Evolutionary conservation across 2,329 filamentous ascomycete genomes (phyloP), one percentile per base, ranked within the genome.

Genomic region (Ophiocordyceps camponoti-saundersi): DNA sequence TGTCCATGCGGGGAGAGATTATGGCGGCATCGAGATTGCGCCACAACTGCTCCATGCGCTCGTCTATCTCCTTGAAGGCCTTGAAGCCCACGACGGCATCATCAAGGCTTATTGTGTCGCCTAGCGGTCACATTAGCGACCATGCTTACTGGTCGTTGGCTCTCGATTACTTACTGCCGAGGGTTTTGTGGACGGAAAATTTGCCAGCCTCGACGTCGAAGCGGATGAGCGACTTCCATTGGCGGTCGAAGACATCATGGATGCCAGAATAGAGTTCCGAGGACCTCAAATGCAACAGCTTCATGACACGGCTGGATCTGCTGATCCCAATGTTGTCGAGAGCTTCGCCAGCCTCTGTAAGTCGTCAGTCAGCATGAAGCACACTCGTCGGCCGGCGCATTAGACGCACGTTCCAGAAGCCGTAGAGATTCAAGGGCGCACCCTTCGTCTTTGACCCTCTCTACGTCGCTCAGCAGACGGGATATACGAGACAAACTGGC

Each of bases 161-260:
- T 12, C 16, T 0, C 22, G 44, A 15, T n/a, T 36, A 5, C 61
- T 44, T 60, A 79, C 77, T 69, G 59, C 74, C 59, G 23, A 69
- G 63, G 18, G 62, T 63, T 13, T 72, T 65, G 23, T 66, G 67
- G 32, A 93, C 71, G 0, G 67, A 71, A 8, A 92, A 63, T 43
- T 63, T 70, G 10, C 68, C 66, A 10, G 67, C 62, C 21, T 74
- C 66, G 1, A 68, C 61, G 55, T 90, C 77, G 18, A 88, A 63
- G 1, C 69, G 63, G 13, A 94, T 66, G 42, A 90, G 66, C 0
- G 71, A 67, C 48, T 75, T 74, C 86, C 88, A 95, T n/a, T 80
- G 72, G 47, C 71, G 69, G 42, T 77, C 73, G 39, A 92, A 72
- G 10, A 77, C 75, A 40, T 82, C 75, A 48, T 79, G 73, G 21